Base-by-base conservation (phyloP, 257 asterid species). In the Coffea canephora region DNA sequence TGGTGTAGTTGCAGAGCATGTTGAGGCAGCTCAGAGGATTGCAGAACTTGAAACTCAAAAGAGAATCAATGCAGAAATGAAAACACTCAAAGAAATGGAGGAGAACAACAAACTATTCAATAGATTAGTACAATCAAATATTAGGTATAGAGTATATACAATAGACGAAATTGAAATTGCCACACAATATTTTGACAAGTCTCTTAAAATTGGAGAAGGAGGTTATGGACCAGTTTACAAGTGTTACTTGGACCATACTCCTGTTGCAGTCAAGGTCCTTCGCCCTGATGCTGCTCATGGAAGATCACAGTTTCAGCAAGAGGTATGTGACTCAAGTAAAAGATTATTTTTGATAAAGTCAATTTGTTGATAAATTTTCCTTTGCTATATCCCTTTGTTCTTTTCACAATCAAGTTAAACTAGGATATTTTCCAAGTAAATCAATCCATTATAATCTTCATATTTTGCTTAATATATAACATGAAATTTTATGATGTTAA, bases 201-300 rank as follows among this genome's bases (percentile, higher is more conserved):
- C 92, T 31, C 89, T 93, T 69, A 94, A 93, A 85, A 91, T 94
- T 46, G 98, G 98, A 52, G 98, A 94, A 87, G 98, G 98, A 75
- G 98, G 98, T 66, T 94, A 94, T 70, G 98, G 98, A 21, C 98
- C 98, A 0, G 98, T 94, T 4, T 94, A 89, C 80, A 94, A 93
- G 88, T 92, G 97, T 69, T 83, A 87, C 78, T 78, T 94, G 83
- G 98, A 94, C 81, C 98, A 94, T 79, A 94, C 98, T 8, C 95
- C 97, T 50, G 95, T 86, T n/a, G 98, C 98, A 0, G 97, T 94
- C 57, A 94, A 94, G 85, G 98, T 94, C 84, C 97, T 94, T 72
- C 94, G 97, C 1, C 98, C 98, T 5, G 98, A 94, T 84, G 97
- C 97, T 76, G 87, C 96, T 83, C 98, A 94, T 45, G 98, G 98